A percentile compares a stretch with the other conserved stretches of the same genome.
Conservation (phyloP, 1,139 yeast genomes). For the Yamadazyma friedrichii region DNA sequence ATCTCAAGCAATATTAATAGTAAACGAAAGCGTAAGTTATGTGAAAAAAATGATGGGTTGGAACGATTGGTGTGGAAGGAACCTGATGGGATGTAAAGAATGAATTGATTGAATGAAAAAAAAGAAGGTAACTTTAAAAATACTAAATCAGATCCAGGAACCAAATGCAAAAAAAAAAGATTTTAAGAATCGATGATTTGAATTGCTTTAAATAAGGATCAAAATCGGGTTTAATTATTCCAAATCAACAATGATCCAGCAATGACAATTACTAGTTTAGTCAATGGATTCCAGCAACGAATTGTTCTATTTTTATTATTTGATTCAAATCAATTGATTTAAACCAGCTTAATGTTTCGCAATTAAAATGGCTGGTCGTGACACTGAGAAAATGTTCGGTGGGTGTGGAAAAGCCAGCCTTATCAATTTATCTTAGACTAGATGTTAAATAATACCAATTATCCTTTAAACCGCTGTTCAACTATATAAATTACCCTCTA, state of each 20-base stretch:
- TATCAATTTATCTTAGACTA: not conserved
- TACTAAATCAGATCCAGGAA: too few relatives aligned
- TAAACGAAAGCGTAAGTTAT: not conserved
- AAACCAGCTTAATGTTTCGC: conserved; percentile 6
- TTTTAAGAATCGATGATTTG: not conserved
- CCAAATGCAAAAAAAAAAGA: not conserved
- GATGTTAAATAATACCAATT: too few relatives aligned
- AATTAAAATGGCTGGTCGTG: conserved; percentile 7
- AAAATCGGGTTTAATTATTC: not conserved
- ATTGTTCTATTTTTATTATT: conserved; percentile 3
- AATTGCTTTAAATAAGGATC: conserved; percentile 1
- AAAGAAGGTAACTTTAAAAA: not conserved
- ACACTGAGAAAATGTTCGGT: not conserved
- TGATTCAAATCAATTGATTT: conserved; percentile 2
- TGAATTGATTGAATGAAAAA: too few relatives aligned
- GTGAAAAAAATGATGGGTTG: not conserved
- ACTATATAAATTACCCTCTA: not conserved
- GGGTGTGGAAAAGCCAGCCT: not conserved
- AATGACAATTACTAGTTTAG: conserved; percentile 8
- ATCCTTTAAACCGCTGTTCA: not conserved
- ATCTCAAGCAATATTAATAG: not conserved
- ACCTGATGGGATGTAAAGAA: too few relatives aligned
- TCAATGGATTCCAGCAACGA: conserved; percentile 16
- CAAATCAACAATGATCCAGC: conserved; percentile 16
- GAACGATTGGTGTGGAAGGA: not conserved